Evolutionary conservation across 169 alveolate genomes (phyloP), one percentile per base, ranked within the genome.

Genomic region (Eimeria brunetti): DNA sequence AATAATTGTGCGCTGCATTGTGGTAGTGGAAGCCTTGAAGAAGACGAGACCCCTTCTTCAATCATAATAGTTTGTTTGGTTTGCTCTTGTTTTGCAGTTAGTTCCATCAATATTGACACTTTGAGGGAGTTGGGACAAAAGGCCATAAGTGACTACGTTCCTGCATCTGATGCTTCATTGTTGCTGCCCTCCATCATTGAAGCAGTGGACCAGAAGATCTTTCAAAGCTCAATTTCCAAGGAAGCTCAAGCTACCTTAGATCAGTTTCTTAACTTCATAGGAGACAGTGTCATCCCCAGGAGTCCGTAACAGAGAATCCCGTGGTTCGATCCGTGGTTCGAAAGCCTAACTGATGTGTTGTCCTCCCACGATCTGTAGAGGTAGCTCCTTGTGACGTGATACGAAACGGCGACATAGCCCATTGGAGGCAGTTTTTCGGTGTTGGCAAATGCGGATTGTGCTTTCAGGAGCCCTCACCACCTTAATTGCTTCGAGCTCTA

Each of bases 141-240:
- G 46, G 81, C 81, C 33, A 86, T 86, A 62, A 62, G 20, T 36
- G 81, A 36, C 22, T 62, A 60, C 92, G 64, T 27, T 44, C 56
- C 80, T 41, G 56, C 83, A 12, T 58, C 83, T 2, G 81, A 83
- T 36, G 41, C 49, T 18, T 20, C 92, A 16, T 44, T 62, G 83
- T 41, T n/a, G 81, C 62, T 86, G 83, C 92, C 92, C n/a, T 62
- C 92, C 44, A 41, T 86, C 41, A 38, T 22, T 86, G 81, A 86
- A 1, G 93, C 93, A 3, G 64, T 86, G 69, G 83, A 60, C 36
- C 69, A 30, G 24, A 36, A 22, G 27, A 30, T 24, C 67, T 58
- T 83, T 11, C 46, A 60, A 22, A 33, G 83, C 67, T 11, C 75
- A 14, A 46, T 41, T 5, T 27, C 81, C 38, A 12, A 51, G 58